A percentile compares a stretch with the other conserved stretches of the same genome.
phyloP scores from a whole-genome alignment of 2,329 filamentous ascomycete genomes.

The Ophidiomyces ophidiicola region DNA sequence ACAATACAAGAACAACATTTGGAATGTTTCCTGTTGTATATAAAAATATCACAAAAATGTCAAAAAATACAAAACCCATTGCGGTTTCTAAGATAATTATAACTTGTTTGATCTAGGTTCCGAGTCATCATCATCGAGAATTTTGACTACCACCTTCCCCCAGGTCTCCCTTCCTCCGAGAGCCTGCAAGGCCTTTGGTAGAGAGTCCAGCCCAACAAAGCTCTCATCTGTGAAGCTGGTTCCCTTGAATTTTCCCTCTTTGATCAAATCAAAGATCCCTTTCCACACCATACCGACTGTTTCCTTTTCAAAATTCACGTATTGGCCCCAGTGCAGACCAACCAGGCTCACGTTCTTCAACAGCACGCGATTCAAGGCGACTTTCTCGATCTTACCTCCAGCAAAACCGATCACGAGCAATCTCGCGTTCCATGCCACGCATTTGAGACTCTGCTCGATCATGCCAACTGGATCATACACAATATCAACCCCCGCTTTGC shows the following conservation, averaged over 20 bases:
- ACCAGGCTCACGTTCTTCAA: conserved; percentile 88
- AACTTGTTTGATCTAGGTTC: conserved; percentile 18
- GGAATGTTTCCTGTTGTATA: neutral
- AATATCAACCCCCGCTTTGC: conserved; percentile 63
- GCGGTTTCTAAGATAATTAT: conserved; percentile 16
- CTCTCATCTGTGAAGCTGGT: conserved; percentile 73
- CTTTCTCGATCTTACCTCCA: conserved; percentile 73
- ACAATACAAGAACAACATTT: conserved; percentile 18
- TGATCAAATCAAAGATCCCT: conserved; percentile 66
- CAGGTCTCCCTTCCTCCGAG: conserved; percentile 74
- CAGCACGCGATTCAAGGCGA: conserved; percentile 82
- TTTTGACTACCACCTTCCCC: conserved; percentile 89
- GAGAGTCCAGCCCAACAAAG: conserved; percentile 68
- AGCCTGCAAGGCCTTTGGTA: conserved; percentile 63
- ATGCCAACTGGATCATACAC: conserved; percentile 91
- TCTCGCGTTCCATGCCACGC: conserved; percentile 83
- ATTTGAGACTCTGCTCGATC: conserved; percentile 78
- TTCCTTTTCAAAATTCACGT: conserved; percentile 59
- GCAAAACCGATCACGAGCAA: conserved; percentile 84
- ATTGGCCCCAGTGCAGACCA: conserved; percentile 84
- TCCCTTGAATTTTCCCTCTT: conserved; percentile 63
- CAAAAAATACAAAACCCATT: neutral
- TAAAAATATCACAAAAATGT: too few species aligned
- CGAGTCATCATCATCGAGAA: conserved; percentile 57
- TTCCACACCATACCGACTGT: conserved; percentile 65